Conservation (phyloP, 208 protist species). For the Leishmania guyanensis region DNA sequence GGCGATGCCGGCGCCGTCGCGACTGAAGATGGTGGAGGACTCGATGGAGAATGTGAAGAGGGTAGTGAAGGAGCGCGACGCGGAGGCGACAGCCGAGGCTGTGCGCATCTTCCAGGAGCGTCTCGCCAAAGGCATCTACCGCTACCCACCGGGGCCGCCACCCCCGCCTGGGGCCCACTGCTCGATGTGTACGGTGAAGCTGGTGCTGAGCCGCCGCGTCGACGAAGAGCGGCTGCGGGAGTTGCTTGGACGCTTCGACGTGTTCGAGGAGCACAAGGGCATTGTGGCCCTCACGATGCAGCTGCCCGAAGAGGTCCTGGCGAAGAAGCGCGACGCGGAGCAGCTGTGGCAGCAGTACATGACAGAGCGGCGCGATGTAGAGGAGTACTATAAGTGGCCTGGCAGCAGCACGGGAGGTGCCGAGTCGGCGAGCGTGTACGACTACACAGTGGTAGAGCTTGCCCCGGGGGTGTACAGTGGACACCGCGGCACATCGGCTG, state of each 20-base stretch:
- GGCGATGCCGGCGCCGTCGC: conserved; percentile 86
- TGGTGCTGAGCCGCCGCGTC: conserved; percentile 71
- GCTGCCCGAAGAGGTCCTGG: conserved; percentile 31
- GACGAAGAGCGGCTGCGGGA: conserved; percentile 67
- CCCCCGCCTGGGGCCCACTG: conserved; percentile 71
- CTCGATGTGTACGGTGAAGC: conserved; percentile 57
- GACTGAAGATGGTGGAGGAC: conserved; percentile 81
- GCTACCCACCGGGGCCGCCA: conserved; percentile 86
- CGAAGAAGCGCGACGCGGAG: conserved; percentile 82
- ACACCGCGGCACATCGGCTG: neutral
- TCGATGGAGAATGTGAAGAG: conserved; percentile 84
- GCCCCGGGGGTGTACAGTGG: conserved; percentile 65
- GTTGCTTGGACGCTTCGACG: conserved; percentile 80
- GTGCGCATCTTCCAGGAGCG: conserved; percentile 73
- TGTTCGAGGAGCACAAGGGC: conserved; percentile 84
- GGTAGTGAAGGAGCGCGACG: conserved; percentile 86
- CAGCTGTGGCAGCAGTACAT: conserved; percentile 81
- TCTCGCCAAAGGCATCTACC: conserved; percentile 67
- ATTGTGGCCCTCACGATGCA: conserved; percentile 71
- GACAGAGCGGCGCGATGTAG: conserved; percentile 63
- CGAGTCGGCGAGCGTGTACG: conserved; percentile 54
- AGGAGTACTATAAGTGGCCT: conserved; percentile 83
- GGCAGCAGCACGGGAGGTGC: neutral
- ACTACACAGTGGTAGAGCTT: conserved; percentile 76
- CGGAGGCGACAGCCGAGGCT: conserved; percentile 68